Evolutionary conservation across 2,329 filamentous ascomycete genomes (phyloP).

Genomic region (Cordyceps farinosa): DNA sequence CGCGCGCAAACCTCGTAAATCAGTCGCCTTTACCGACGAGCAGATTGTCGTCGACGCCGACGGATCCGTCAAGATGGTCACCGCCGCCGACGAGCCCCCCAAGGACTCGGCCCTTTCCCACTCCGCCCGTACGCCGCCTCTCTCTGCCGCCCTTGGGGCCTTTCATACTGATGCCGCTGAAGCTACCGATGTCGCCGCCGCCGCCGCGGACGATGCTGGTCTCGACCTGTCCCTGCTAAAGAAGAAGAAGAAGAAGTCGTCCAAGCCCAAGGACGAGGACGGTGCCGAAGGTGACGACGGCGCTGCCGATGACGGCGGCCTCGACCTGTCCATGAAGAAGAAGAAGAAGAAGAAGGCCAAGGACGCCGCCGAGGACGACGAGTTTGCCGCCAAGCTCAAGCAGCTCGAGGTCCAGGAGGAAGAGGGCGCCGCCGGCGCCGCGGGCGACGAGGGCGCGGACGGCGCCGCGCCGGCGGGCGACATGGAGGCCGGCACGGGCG

Average conservation of each 20-base stretch:
- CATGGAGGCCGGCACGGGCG: conserved; percentile 81
- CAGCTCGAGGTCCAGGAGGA: conserved; percentile 64
- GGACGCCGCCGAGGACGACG: conserved; percentile 59
- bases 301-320: conserved; percentile 43
- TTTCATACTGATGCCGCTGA: conserved; percentile 48
- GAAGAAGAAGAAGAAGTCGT: conserved; percentile 74
- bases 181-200: conserved; percentile 39
- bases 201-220: conserved; percentile 47
- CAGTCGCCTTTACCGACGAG: conserved; percentile 88
- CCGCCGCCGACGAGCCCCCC: conserved; percentile 64
- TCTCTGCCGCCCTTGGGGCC: conserved; percentile 51
- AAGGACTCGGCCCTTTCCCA: conserved; percentile 82
- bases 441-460: conserved; percentile 46
- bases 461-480: conserved; percentile 67
- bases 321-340: conserved; percentile 63
- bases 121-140: conserved; percentile 62
- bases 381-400: conserved; percentile 58
- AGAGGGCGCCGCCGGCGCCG: conserved; percentile 46
- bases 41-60: conserved; percentile 84
- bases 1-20: conserved; percentile 79
- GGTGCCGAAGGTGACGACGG: conserved; percentile 40
- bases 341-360: conserved; percentile 61
- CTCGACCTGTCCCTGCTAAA: conserved; percentile 66
- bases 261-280: conserved; percentile 44
- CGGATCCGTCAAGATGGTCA: conserved; percentile 75